These are phyloP conservation scores for Hypoxylon sp. DNA, from an alignment of 2,329 filamentous ascomycete genomes.

Conservation along the genomic window DNA sequence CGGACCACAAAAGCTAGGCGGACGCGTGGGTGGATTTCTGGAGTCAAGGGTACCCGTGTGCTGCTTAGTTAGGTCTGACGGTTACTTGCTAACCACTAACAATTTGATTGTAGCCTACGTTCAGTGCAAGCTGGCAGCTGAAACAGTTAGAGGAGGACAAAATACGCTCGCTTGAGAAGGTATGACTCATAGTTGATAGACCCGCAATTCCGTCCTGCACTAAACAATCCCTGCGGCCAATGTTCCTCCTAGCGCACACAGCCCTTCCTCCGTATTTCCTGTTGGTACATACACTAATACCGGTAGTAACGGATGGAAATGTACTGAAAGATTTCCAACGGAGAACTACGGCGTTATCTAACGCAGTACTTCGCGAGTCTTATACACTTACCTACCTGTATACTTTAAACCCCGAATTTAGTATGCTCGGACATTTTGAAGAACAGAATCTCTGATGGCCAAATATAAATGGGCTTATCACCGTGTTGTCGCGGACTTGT, in stretches of 20 bases:
- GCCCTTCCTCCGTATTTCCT: slow-evolving; percentile 42
- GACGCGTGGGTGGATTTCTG: slow-evolving; percentile 34
- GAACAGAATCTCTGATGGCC: slow-evolving; percentile 2
- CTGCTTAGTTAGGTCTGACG: slow-evolving; percentile 37
- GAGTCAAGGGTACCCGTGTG: slow-evolving; percentile 25
- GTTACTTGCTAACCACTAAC: slow-evolving; percentile 50
- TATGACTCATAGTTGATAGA: slow-evolving; percentile 51
- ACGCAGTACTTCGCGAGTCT: slow-evolving; percentile 32
- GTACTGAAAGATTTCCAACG: slow-evolving; percentile 1
- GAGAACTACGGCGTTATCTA: slow-evolving; percentile 1
- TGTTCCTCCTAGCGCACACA: slow-evolving; percentile 39
- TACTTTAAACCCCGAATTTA: slow-evolving; percentile 12
- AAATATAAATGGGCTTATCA: slow-evolving; percentile 26
- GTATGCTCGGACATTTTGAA: slow-evolving; percentile 3
- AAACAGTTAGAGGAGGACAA: slow-evolving; percentile 50
- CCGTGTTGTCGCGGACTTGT: slow-evolving; percentile 25
- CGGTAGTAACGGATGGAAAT: slow-evolving; percentile 25
- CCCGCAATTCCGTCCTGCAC: slow-evolving; percentile 36
- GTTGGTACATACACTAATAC: slow-evolving; percentile 1
- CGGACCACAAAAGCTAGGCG: slow-evolving; percentile 30
- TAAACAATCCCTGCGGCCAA: slow-evolving; percentile 37
- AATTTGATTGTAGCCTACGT: slow-evolving; percentile 42
- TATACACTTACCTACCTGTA: not conserved
- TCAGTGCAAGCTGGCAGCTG: slow-evolving; percentile 37
- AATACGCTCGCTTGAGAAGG: slow-evolving; percentile 40